Evolutionary conservation across 768 basidiomycete species (phyloP).

Genomic region (Coprinopsis sp.): DNA sequence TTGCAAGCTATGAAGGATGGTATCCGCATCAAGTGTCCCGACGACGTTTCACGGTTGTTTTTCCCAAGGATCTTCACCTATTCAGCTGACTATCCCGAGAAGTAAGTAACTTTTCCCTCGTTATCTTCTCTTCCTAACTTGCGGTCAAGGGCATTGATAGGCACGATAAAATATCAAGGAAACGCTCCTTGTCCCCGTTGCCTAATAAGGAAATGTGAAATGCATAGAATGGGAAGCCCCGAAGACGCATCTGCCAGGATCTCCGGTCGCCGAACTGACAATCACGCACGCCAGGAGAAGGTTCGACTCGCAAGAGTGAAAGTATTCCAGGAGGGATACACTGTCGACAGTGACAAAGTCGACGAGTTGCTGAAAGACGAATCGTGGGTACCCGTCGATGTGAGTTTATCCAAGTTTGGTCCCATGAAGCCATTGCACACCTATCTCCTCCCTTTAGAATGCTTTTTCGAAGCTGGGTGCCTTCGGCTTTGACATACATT

Average conservation of each 20-base stretch:
- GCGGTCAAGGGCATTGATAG: not conserved
- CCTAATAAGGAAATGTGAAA: not conserved
- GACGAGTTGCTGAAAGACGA: not conserved
- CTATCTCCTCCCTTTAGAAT: not conserved
- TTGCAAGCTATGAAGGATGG: not conserved
- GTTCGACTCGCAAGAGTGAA: not conserved
- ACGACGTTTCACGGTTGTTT: constrained; percentile 45
- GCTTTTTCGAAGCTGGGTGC: not conserved
- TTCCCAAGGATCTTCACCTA: not conserved
- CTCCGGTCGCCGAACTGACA: not conserved
- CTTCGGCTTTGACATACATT: not conserved
- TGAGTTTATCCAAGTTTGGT: not conserved
- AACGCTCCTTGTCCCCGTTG: not conserved
- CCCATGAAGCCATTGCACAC: not conserved
- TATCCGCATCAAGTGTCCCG: too few species aligned
- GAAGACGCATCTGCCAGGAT: not conserved
- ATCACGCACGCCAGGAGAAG: not conserved
- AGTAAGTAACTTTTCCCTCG: not conserved
- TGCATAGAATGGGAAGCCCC: not conserved
- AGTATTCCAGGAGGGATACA: not conserved
- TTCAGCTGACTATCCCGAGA: not conserved
- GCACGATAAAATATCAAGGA: not conserved
- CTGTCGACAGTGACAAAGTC: not conserved
- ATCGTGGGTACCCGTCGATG: too few species aligned
- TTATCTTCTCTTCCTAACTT: not conserved